A percentile compares a stretch with the other conserved stretches of the same genome.
phyloP scores from a whole-genome alignment of 331 rosid genomes.

The Saraca asoca region DNA sequence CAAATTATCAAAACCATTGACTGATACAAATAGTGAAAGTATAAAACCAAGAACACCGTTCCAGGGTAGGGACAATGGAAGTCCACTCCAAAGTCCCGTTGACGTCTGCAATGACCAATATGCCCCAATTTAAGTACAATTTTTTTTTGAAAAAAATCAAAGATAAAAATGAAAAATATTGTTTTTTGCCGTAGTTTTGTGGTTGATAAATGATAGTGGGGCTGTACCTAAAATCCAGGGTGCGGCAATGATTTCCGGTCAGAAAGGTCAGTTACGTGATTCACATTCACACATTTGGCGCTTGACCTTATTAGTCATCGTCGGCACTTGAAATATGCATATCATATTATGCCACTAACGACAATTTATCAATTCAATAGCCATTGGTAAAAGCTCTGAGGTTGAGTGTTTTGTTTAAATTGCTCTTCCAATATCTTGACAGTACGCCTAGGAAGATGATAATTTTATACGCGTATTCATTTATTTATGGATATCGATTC shows the following conservation, averaged over 20 bases:
- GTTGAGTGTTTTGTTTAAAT: no score
- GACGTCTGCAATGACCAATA: slow-evolving; percentile 39
- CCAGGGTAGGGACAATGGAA: neutral
- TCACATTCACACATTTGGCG: neutral
- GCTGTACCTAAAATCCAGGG: neutral
- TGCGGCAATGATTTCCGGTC: neutral
- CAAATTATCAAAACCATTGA: slow-evolving; percentile 1
- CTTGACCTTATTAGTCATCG: slow-evolving; percentile 28
- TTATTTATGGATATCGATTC: no score
- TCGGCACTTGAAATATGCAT: slow-evolving; percentile 6
- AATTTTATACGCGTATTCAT: no score
- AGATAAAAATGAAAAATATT: no score
- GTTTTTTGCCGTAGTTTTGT: no score
- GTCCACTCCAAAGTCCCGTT: slow-evolving; percentile 4
- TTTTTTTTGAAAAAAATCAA: neutral
- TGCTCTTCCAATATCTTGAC: neutral
- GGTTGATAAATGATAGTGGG: neutral
- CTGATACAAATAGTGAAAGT: neutral
- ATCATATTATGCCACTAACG: no score
- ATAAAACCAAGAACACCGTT: neutral
- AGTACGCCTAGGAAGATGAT: no score
- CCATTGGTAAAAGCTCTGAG: no score
- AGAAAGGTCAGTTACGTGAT: slow-evolving; percentile 27
- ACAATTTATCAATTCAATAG: no score
- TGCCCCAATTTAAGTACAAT: slow-evolving; percentile 8